phyloP scores from a whole-genome alignment of 2,329 filamentous ascomycete species.

The Penicillium sp. region DNA sequence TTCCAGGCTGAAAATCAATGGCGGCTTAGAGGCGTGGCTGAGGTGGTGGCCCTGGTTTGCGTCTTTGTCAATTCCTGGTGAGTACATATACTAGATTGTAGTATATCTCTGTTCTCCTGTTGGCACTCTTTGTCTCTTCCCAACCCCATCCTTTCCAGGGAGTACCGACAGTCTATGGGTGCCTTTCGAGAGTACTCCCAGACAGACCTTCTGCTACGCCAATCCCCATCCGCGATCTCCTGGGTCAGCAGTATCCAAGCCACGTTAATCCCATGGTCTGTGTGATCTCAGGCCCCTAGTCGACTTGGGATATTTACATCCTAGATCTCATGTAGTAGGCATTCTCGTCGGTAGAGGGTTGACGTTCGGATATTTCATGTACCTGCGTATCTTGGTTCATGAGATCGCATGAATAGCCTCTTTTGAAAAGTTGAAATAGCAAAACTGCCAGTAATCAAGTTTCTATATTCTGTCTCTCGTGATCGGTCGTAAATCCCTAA shows the following conservation, averaged over 20 bases:
- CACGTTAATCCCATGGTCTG: conserved; percentile 50
- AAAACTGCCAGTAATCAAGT: too few species aligned
- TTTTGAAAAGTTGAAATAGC: too few species aligned
- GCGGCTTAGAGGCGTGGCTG: conserved; percentile 31
- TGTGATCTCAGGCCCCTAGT: conserved; percentile 51
- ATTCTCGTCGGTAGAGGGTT: conserved; percentile 39
- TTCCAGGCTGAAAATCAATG: conserved; percentile 19
- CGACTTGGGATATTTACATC: conserved; percentile 46
- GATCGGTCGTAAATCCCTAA: too few species aligned
- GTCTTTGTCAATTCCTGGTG: conserved; percentile 37
- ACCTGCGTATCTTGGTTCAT: too few species aligned
- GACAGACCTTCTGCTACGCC: conserved; percentile 32
- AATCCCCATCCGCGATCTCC: conserved; percentile 46
- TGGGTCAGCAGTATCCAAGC: conserved; percentile 50
- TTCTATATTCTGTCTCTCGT: too few species aligned
- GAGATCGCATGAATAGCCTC: too few species aligned
- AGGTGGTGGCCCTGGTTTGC: conserved; percentile 32
- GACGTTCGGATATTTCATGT: too few species aligned
- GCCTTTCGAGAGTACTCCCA: conserved; percentile 52
- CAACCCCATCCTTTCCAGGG: too few species aligned
- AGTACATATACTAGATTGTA: neutral
- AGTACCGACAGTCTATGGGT: conserved; percentile 49
- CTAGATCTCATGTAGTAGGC: conserved; percentile 42
- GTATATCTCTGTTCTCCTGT: too few species aligned
- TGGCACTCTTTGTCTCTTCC: too few species aligned